Percentiles rank a stretch among this genome's conserved stretches.
Evolutionary conservation across 2,329 filamentous ascomycete genomes (phyloP).

Genomic region (Emmonsiellopsis sp.): DNA sequence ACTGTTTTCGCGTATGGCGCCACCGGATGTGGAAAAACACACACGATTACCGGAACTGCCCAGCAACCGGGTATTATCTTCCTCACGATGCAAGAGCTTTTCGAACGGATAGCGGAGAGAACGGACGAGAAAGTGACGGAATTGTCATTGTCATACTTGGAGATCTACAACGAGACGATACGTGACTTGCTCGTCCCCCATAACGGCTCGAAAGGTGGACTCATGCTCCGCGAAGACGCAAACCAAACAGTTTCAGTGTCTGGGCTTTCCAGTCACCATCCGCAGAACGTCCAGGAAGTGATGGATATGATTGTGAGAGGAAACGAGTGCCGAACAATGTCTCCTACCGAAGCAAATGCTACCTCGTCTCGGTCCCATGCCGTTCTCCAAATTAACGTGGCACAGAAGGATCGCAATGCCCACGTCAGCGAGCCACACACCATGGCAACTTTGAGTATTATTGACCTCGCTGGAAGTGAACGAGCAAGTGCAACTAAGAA

Average conservation of each 20-base stretch:
- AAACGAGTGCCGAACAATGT: constrained; percentile 91
- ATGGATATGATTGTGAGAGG: constrained; percentile 99
- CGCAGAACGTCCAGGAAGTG: constrained; percentile 85
- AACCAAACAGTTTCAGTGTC: constrained; percentile 88
- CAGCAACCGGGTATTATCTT: constrained; percentile 97
- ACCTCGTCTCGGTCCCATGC: constrained; percentile 96
- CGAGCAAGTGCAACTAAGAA: constrained; percentile 96
- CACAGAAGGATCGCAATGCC: constrained; percentile 88
- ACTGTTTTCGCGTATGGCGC: constrained; percentile 98
- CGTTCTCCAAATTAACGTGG: constrained; percentile 92
- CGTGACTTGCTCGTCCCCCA: constrained; percentile 77
- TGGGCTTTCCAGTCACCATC: constrained; percentile 83
- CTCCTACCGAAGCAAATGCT: constrained; percentile 92
- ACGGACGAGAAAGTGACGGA: constrained; percentile 82
- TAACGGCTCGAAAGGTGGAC: constrained; percentile 67
- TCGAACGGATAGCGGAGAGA: constrained; percentile 86
- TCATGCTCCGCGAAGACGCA: constrained; percentile 91
- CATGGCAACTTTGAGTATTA: constrained; percentile 96
- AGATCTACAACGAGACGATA: constrained; percentile 99
- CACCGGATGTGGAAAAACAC: constrained; percentile 95
- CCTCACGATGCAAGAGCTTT: constrained; percentile 96
- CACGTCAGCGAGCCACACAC: constrained; percentile 90
- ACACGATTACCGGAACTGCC: constrained; percentile 88
- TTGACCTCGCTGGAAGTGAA: constrained; percentile 93
- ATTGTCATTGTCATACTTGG: constrained; percentile 84